Conservation (phyloP, 495 filamentous ascomycete genomes). For the Talaromyces nanjingensis region DNA sequence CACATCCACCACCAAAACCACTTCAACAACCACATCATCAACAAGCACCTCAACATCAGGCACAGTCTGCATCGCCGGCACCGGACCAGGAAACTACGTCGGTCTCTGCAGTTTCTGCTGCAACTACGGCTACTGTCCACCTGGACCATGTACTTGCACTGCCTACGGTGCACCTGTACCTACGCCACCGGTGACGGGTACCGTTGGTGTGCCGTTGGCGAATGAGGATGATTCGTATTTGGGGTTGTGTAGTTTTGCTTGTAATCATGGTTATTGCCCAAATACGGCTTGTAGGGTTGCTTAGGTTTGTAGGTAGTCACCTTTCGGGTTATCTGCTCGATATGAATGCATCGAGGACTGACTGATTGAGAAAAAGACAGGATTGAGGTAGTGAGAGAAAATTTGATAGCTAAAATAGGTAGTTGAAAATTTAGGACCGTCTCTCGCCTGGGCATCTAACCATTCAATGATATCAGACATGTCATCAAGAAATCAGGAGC, state of each 20-base stretch:
- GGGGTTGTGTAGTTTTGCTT: conserved; percentile 15
- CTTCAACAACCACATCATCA: conserved; percentile 1
- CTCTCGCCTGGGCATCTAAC: no score
- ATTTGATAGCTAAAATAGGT: not conserved
- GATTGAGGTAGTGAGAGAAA: not conserved
- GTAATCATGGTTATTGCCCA: conserved; percentile 17
- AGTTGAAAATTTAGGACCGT: no score
- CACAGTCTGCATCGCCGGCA: conserved; percentile 14
- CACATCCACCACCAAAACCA: conserved; percentile 2
- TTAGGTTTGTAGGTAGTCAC: not conserved
- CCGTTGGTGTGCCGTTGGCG: conserved; percentile 8
- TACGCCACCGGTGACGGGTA: conserved; percentile 9
- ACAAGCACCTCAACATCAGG: not conserved
- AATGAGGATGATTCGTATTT: conserved; percentile 14
- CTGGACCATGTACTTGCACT: conserved; percentile 14
- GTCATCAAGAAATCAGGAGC: no score
- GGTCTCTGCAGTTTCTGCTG: conserved; percentile 17
- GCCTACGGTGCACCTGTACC: conserved; percentile 11
- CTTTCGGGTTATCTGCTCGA: not conserved
- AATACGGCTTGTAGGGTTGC: conserved; percentile 10
- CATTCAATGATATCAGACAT: no score
- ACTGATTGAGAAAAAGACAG: not conserved
- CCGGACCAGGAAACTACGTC: conserved; percentile 15
- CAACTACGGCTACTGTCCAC: conserved; percentile 15
- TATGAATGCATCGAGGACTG: not conserved